Base-by-base conservation (phyloP, 2,329 filamentous ascomycete species). In the Penicillium sp. region DNA sequence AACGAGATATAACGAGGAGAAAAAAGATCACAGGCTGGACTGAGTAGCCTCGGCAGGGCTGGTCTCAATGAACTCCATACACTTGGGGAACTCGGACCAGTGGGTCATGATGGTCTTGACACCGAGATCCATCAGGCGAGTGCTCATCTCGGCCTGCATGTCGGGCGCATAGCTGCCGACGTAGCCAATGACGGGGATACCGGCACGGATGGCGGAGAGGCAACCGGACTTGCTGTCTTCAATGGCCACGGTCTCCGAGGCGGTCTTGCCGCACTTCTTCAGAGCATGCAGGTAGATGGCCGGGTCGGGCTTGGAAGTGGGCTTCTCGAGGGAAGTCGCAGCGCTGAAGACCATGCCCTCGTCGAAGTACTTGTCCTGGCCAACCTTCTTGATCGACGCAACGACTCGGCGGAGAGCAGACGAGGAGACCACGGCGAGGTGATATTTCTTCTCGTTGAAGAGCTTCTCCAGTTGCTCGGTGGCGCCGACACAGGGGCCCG, bases 211-310 rank as follows among this genome's bases (percentile, higher is more conserved):
- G 59, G 88, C 89, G 65, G 90, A 91, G 59, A 90, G 85, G 45
- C 90, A 90, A 62, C 92, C 92, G 68, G 88, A 92, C 84, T 90
- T 91, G 82, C 88, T 91, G 81, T 96, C 92, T 82, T 96, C 92
- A 60, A 96, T 86, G 25, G 92, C 90, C 35, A 96, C 83, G 66
- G 85, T 88, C 82, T 96, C 88, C 49, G 81, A 80, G 1, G 91
- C 81, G 69, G 84, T 85, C 78, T 89, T 89, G 62, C 88, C 89
- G 54, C 96, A 83, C 73, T 86, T 80, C 78, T 92, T 79, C 73
- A 92, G 85, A 22, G 92, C 90, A 75, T 89, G 84, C 64, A 92
- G 78, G 81, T 96, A 96, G 78, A 96, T 89, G 67, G 91, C 90
- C 17, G 93, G 92, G 78, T 96, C 90, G 15, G 92, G 92, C 85